Conservation (phyloP, 768 basidiomycete species). For the Leccinum truebloodii region DNA sequence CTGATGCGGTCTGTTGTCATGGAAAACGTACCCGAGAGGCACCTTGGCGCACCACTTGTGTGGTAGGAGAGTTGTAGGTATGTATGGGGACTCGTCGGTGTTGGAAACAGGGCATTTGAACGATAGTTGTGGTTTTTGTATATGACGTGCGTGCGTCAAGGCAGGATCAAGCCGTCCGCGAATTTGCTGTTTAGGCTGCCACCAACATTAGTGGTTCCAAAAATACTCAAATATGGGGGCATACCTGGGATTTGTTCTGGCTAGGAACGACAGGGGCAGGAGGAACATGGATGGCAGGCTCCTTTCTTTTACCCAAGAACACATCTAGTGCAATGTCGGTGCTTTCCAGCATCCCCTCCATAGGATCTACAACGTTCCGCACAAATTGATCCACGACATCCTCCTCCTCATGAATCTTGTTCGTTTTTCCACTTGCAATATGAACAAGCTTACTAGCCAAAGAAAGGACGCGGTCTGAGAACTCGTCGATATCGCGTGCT, state of each 20-base stretch:
- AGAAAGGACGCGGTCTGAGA: constrained; percentile 64
- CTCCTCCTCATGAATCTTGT: constrained; percentile 61
- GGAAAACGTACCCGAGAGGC: constrained; percentile 68
- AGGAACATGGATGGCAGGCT: constrained; percentile 62
- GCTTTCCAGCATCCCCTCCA: constrained; percentile 84
- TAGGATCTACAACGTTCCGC: constrained; percentile 71
- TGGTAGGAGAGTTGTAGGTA: constrained; percentile 53
- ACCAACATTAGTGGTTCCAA: constrained; percentile 11
- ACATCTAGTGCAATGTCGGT: constrained; percentile 86
- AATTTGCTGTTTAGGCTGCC: constrained; percentile 34
- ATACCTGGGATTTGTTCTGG: constrained; percentile 36
- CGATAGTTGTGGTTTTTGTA: constrained; percentile 78
- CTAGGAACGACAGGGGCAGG: constrained; percentile 24
- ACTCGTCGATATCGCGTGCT: constrained; percentile 66
- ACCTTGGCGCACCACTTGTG: constrained; percentile 85
- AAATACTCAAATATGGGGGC: background rate
- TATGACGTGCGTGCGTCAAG: constrained; percentile 70
- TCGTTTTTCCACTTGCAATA: constrained; percentile 42
- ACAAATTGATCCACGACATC: constrained; percentile 86
- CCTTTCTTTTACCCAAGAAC: constrained; percentile 67
- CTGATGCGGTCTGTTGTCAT: constrained; percentile 28
- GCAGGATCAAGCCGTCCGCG: constrained; percentile 56
- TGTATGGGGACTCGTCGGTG: constrained; percentile 56
- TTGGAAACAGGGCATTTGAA: constrained; percentile 69
- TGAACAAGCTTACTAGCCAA: constrained; percentile 65